Conservation (phyloP, 2,329 filamentous ascomycete species). For the Fusarium humuli region DNA sequence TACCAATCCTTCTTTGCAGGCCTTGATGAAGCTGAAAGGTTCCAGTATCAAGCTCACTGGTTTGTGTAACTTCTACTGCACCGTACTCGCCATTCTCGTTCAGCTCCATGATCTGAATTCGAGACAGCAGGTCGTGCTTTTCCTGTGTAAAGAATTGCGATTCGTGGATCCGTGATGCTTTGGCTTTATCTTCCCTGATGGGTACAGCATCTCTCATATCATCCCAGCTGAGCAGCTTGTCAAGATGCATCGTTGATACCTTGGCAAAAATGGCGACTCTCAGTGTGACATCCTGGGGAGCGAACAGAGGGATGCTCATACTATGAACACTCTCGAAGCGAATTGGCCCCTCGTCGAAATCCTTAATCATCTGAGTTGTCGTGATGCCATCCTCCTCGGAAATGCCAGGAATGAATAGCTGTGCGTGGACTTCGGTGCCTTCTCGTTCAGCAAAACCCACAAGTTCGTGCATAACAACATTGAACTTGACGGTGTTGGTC, state of each 20-base stretch:
- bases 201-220: constrained; percentile 88
- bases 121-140: constrained; percentile 89
- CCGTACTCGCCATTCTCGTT: constrained; percentile 91
- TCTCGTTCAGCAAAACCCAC: constrained; percentile 95
- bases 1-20: constrained; percentile 85
- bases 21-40: constrained; percentile 97
- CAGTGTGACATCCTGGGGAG: constrained; percentile 76
- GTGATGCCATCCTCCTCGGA: constrained; percentile 92
- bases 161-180: constrained; percentile 81
- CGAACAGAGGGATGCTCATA: constrained; percentile 88
- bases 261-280: constrained; percentile 92
- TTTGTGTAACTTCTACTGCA: constrained; percentile 92
- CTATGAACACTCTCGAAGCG: constrained; percentile 98
- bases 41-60: constrained; percentile 83
- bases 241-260: constrained; percentile 92
- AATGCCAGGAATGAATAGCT: constrained; percentile 93
- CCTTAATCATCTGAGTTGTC: constrained; percentile 92
- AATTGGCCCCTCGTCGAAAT: constrained; percentile 92
- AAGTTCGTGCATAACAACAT: constrained; percentile 97
- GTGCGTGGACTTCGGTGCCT: constrained; percentile 93
- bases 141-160: constrained; percentile 94
- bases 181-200: constrained; percentile 63
- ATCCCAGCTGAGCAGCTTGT: constrained; percentile 98
- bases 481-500: constrained; percentile 94
- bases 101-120: constrained; percentile 90